These are phyloP conservation scores for Nakazawaea ishiwadae DNA, from an alignment of 805 yeast species.

Conservation along the genomic window DNA sequence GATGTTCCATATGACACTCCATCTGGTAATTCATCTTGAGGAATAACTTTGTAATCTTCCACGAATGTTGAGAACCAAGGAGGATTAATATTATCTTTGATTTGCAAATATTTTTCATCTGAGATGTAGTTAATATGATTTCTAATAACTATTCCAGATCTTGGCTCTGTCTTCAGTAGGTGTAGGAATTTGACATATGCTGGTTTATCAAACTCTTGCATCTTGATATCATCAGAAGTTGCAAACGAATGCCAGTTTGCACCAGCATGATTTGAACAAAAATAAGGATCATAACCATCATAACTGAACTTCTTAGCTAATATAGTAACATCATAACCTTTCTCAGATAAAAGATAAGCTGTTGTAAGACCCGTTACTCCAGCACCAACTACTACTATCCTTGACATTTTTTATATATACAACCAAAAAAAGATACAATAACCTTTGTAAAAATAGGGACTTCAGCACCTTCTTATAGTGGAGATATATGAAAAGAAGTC, in stretches of 20 bases:
- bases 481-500: too few relatives aligned
- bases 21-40: constrained; percentile 30
- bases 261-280: constrained; percentile 68
- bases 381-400: constrained; percentile 31
- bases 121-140: constrained; percentile 17
- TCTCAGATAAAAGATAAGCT: constrained; percentile 37
- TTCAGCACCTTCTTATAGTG: too few relatives aligned
- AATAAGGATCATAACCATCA: constrained; percentile 24
- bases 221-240: constrained; percentile 26
- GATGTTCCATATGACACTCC: constrained; percentile 36
- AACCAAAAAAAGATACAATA: not conserved
- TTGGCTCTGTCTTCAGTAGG: constrained; percentile 42
- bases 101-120: constrained; percentile 14
- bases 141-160: constrained; percentile 40
- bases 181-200: constrained; percentile 44
- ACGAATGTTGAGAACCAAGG: constrained; percentile 52
- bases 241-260: constrained; percentile 71
- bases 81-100: constrained; percentile 12
- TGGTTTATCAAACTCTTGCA: constrained; percentile 37
- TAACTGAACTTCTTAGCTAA: constrained; percentile 35
- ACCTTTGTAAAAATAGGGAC: not conserved
- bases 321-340: constrained; percentile 37
- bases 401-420: constrained; percentile 8
- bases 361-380: constrained; percentile 56
- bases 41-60: constrained; percentile 31